Evolutionary conservation across 306 rosid genomes (phyloP).

Genomic region (Gastrolobium bilobum): DNA sequence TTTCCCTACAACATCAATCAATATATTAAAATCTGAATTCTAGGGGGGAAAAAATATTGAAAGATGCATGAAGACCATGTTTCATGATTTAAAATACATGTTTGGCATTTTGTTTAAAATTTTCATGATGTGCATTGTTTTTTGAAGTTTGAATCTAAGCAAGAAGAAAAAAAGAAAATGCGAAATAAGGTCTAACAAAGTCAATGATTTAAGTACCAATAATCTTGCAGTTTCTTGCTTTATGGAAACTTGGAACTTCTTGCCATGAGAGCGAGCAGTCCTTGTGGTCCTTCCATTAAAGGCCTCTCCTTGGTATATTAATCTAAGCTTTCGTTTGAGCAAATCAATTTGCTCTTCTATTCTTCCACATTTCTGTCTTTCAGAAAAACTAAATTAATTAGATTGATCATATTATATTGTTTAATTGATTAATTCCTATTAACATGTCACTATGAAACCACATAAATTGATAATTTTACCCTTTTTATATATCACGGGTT

Average conservation of each 20-base stretch:
- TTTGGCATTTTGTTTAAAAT: neutral
- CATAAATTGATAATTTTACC: neutral
- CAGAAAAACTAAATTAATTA: constrained; percentile 13
- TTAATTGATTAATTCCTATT: constrained; percentile 24
- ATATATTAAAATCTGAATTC: neutral
- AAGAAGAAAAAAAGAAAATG: neutral
- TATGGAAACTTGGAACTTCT: constrained; percentile 88
- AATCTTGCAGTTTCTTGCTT: constrained; percentile 92
- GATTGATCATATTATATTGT: neutral
- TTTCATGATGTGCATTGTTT: neutral
- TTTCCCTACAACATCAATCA: constrained; percentile 68
- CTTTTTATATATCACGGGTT: neutral
- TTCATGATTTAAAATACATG: no score
- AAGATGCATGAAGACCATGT: no score
- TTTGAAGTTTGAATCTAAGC: constrained; percentile 4
- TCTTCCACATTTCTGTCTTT: constrained; percentile 78
- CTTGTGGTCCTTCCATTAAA: constrained; percentile 87
- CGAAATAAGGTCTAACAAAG: neutral
- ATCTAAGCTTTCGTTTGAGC: constrained; percentile 74
- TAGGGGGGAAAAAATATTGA: no score
- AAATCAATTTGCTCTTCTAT: constrained; percentile 85
- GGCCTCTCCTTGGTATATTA: constrained; percentile 85
- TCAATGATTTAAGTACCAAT: constrained; percentile 64
- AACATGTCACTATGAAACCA: neutral
- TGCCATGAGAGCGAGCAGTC: constrained; percentile 94